A percentile compares a stretch with the other conserved stretches of the same genome.
Evolutionary conservation across 768 basidiomycete species (phyloP).

Genomic region (Tephrocybe rancida): DNA sequence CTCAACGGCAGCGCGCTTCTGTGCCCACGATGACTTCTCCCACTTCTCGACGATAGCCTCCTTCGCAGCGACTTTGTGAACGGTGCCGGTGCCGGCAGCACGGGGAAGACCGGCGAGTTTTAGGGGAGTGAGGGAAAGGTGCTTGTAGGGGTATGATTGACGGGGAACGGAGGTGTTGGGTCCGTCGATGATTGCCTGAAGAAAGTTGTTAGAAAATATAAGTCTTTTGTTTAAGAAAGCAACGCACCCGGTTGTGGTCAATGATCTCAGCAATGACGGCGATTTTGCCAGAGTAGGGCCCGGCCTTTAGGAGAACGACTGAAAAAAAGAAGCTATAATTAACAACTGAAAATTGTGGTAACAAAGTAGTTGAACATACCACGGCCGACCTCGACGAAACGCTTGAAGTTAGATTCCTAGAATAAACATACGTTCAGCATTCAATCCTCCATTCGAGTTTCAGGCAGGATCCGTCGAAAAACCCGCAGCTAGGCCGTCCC

Average conservation of each 20-base stretch:
- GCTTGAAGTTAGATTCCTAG: slow-evolving; percentile 89
- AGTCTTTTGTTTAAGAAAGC: neutral
- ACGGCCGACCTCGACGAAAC: slow-evolving; percentile 98
- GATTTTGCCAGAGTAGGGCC: slow-evolving; percentile 84
- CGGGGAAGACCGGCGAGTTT: slow-evolving; percentile 84
- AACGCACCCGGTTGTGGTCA: slow-evolving; percentile 94
- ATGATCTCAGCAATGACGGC: slow-evolving; percentile 98
- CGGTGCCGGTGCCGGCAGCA: slow-evolving; percentile 75
- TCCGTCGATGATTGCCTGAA: slow-evolving; percentile 93
- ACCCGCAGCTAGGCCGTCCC: slow-evolving; percentile 5
- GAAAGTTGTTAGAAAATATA: neutral
- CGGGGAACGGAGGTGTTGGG: slow-evolving; percentile 91
- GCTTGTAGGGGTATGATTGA: slow-evolving; percentile 89
- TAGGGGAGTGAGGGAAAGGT: slow-evolving; percentile 89
- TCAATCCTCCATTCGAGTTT: neutral
- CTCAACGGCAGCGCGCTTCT: slow-evolving; percentile 76
- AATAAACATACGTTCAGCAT: slow-evolving; percentile 16
- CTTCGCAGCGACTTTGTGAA: slow-evolving; percentile 89
- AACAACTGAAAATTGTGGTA: slow-evolving; percentile 3
- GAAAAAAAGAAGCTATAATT: neutral
- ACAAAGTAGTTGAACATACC: slow-evolving; percentile 45
- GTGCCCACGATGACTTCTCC: slow-evolving; percentile 86
- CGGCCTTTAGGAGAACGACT: slow-evolving; percentile 94
- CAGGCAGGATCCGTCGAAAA: slow-evolving; percentile 5
- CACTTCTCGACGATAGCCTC: slow-evolving; percentile 85